Evolutionary conservation across 1,284 basidiomycete species (phyloP).

Genomic region (Athelia sp.): DNA sequence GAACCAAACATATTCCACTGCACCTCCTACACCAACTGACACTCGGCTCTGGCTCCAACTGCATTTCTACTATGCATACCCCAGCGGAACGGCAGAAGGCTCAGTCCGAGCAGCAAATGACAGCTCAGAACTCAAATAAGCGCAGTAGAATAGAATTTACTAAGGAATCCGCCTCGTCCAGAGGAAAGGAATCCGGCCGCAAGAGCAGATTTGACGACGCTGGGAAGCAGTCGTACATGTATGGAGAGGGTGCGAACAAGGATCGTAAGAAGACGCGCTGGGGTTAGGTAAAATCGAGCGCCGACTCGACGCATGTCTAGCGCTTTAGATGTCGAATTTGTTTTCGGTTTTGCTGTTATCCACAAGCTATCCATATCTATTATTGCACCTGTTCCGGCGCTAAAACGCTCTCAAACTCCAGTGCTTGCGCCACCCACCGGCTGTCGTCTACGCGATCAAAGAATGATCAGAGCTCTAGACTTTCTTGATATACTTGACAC

Average conservation of each 20-base stretch:
- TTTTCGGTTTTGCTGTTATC: no score
- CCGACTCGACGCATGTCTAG: neutral
- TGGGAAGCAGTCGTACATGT: neutral
- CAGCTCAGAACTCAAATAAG: conserved; percentile 43
- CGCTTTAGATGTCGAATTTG: no score
- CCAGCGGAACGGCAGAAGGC: conserved; percentile 44
- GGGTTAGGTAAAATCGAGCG: neutral
- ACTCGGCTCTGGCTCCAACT: neutral
- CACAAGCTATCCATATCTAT: no score
- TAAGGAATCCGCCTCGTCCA: neutral
- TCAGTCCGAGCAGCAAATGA: conserved; percentile 50
- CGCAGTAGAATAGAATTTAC: conserved; percentile 58
- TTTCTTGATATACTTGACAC: no score
- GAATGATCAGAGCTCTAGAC: no score
- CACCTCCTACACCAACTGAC: neutral
- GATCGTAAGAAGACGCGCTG: neutral
- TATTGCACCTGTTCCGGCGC: no score
- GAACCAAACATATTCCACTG: neutral
- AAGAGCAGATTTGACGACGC: neutral
- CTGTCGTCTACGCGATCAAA: no score
- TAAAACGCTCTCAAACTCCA: no score
- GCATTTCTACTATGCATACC: neutral
- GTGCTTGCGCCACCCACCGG: no score
- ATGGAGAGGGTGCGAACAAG: neutral
- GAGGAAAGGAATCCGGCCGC: neutral